A percentile compares a stretch with the other conserved stretches of the same genome.
phyloP scores from a whole-genome alignment of 2,329 filamentous ascomycete genomes.

The Hawksworthiomyces lignivorus region DNA sequence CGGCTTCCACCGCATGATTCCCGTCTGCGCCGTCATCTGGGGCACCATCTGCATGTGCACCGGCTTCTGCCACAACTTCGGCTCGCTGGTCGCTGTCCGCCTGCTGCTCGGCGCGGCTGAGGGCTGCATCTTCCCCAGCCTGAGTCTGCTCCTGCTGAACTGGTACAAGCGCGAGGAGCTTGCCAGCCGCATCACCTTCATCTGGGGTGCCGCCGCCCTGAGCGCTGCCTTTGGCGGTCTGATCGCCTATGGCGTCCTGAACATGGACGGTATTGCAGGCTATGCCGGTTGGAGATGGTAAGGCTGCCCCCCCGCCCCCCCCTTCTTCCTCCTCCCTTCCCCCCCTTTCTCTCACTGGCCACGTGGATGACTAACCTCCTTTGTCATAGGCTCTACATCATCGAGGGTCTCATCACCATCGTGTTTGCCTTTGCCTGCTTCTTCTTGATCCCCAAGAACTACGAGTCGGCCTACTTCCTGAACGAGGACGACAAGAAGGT shows the following conservation, averaged over 20 bases:
- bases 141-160: slow-evolving; percentile 22
- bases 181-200: slow-evolving; percentile 19
- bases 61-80: slow-evolving; percentile 26
- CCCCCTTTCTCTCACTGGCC: not conserved
- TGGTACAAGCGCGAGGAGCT: slow-evolving; percentile 26
- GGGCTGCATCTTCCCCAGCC: slow-evolving; percentile 23
- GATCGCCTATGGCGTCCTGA: slow-evolving; percentile 19
- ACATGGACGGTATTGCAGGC: slow-evolving; percentile 21
- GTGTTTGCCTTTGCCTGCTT: slow-evolving; percentile 13
- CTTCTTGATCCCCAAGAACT: slow-evolving; percentile 15
- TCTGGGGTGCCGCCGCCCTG: slow-evolving; percentile 21
- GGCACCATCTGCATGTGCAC: slow-evolving; percentile 24
- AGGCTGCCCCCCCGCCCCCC: not conserved
- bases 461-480: slow-evolving; percentile 18
- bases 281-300: slow-evolving; percentile 22
- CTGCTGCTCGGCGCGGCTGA: slow-evolving; percentile 27
- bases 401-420: slow-evolving; percentile 17
- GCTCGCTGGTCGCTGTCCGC: slow-evolving; percentile 25
- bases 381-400: slow-evolving; percentile 15
- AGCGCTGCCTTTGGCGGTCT: slow-evolving; percentile 22
- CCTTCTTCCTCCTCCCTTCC: not conserved
- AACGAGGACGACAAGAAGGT: slow-evolving; percentile 15
- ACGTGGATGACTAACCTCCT: not conserved
- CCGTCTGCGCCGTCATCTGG: slow-evolving; percentile 23
- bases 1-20: slow-evolving; percentile 22